A percentile compares a stretch with the other conserved stretches of the same genome.
Evolutionary conservation across 805 yeast genomes (phyloP).

Genomic region (Barnettozyma sp.): DNA sequence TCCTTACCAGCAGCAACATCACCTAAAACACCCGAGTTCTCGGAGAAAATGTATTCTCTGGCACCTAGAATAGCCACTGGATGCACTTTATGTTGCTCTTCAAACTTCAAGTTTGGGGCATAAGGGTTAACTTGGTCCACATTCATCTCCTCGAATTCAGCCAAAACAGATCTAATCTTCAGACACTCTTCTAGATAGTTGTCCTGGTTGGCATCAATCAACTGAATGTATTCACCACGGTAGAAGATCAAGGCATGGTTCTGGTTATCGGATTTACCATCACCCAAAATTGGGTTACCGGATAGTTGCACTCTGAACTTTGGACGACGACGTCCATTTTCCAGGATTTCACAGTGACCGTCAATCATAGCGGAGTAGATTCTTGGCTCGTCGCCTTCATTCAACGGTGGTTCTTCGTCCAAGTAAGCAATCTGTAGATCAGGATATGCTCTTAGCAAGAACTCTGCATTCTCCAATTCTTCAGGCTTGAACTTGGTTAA

Average conservation of each 20-base stretch:
- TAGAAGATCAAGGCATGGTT: slow-evolving; percentile 73
- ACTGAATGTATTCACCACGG: slow-evolving; percentile 80
- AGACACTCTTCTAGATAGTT: slow-evolving; percentile 81
- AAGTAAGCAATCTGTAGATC: slow-evolving; percentile 86
- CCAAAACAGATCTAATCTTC: slow-evolving; percentile 72
- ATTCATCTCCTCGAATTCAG: slow-evolving; percentile 74
- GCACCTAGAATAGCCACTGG: slow-evolving; percentile 88
- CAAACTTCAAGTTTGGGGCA: slow-evolving; percentile 58
- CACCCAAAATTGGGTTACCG: slow-evolving; percentile 83
- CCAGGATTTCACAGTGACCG: slow-evolving; percentile 70
- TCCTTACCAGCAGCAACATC: slow-evolving; percentile 90
- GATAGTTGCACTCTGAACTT: slow-evolving; percentile 71
- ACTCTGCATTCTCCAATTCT: slow-evolving; percentile 75
- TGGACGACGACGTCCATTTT: slow-evolving; percentile 69
- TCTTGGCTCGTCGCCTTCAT: slow-evolving; percentile 62
- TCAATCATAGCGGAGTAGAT: slow-evolving; percentile 74
- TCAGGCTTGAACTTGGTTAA: slow-evolving; percentile 63
- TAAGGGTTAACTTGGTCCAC: slow-evolving; percentile 78
- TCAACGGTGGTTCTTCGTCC: slow-evolving; percentile 82
- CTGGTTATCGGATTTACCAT: slow-evolving; percentile 85
- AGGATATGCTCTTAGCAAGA: slow-evolving; percentile 76
- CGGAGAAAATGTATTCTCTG: slow-evolving; percentile 81
- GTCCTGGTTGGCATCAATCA: slow-evolving; percentile 84
- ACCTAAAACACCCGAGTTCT: slow-evolving; percentile 78
- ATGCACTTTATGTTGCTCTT: slow-evolving; percentile 41